These are phyloP conservation scores for Acanthamoeba sp. DNA, from an alignment of 208 protist species.

Conservation along the genomic window DNA sequence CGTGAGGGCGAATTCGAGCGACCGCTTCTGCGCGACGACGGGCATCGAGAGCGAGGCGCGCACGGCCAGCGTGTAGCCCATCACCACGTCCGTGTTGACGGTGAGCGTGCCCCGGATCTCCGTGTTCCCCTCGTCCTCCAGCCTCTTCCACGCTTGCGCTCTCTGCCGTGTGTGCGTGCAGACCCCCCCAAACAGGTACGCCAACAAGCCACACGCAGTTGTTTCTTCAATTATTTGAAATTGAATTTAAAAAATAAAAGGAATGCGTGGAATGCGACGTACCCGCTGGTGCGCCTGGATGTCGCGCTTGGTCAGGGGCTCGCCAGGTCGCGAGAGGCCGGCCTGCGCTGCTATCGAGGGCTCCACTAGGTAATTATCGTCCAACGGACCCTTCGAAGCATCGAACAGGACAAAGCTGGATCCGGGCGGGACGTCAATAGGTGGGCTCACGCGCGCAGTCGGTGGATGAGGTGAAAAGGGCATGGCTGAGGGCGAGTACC, in stretches of 20 bases:
- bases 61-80: slow-evolving; percentile 72
- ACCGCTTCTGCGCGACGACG: neutral
- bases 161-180: neutral
- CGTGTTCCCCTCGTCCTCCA: neutral
- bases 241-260: too few species aligned
- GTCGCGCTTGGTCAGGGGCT: slow-evolving; percentile 46
- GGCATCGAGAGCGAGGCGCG: slow-evolving; percentile 64
- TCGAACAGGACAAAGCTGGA: slow-evolving; percentile 58
- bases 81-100: slow-evolving; percentile 73
- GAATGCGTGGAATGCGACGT: neutral
- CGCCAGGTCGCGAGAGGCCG: slow-evolving; percentile 41
- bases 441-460: too few species aligned
- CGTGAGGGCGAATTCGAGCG: slow-evolving; percentile 38
- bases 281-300: slow-evolving; percentile 45
- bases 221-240: too few species aligned
- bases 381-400: slow-evolving; percentile 53
- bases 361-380: slow-evolving; percentile 72
- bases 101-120: slow-evolving; percentile 66
- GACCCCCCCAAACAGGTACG: too few species aligned
- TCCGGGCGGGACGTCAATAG: too few species aligned
- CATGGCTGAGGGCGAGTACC: neutral
- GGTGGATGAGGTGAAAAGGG: neutral
- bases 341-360: neutral
- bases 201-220: too few species aligned
- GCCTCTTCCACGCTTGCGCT: neutral